Conservation (phyloP, 768 basidiomycete genomes). For the Mycena latifolia region DNA sequence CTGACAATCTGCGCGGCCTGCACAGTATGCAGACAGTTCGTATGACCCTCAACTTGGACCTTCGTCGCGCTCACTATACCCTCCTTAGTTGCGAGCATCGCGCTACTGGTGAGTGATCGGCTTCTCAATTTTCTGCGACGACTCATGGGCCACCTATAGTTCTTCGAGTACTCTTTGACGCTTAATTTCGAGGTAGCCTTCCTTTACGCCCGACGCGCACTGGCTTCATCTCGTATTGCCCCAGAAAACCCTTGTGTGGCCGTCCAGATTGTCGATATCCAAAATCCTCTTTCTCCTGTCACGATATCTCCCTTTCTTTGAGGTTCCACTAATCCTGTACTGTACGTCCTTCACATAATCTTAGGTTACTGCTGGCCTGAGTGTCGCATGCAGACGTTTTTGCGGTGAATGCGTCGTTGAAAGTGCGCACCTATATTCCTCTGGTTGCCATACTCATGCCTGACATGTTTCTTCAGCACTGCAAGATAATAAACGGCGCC, state of each 20-base stretch:
- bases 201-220: too few relatives aligned
- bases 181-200: slow-evolving; percentile 9
- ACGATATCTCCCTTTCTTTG: slow-evolving; percentile 6
- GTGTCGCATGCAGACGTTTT: slow-evolving; percentile 1
- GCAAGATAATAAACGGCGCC: slow-evolving; percentile 6
- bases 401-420: neutral
- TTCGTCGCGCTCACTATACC: neutral
- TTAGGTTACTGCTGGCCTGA: neutral
- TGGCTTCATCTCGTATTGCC: neutral
- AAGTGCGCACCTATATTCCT: neutral
- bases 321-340: slow-evolving; percentile 1
- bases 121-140: neutral
- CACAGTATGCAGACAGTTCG: neutral
- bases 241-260: slow-evolving; percentile 17
- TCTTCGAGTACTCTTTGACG: slow-evolving; percentile 16
- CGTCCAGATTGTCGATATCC: neutral
- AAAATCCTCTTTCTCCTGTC: slow-evolving; percentile 13
- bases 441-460: neutral
- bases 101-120: neutral
- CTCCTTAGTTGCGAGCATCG: neutral
- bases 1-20: too few relatives aligned
- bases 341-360: neutral
- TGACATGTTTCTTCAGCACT: slow-evolving; percentile 1
- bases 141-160: neutral
- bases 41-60: neutral